phyloP scores from a whole-genome alignment of 768 basidiomycete species.

The Clavaria fumosa region DNA sequence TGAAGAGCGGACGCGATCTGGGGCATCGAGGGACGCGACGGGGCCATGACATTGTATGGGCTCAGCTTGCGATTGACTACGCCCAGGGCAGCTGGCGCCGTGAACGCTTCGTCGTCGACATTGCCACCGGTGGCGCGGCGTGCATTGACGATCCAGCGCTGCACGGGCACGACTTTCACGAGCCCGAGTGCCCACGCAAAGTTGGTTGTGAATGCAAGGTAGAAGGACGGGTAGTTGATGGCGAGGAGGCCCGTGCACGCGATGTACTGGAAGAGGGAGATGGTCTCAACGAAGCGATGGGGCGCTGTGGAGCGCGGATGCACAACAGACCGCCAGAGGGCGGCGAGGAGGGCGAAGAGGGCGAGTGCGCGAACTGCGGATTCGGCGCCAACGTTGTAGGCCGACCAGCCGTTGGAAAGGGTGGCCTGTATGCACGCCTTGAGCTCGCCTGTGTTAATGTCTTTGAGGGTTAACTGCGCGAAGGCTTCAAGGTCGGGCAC shows the following conservation, averaged over 20 bases:
- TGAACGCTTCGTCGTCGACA: constrained; percentile 45
- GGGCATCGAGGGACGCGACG: neutral
- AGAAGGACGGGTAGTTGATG: constrained; percentile 79
- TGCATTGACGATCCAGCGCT: constrained; percentile 68
- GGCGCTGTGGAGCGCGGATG: constrained; percentile 46
- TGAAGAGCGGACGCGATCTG: neutral
- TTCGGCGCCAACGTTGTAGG: constrained; percentile 55
- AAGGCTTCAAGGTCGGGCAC: constrained; percentile 90
- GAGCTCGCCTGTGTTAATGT: constrained; percentile 51
- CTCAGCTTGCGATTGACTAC: constrained; percentile 71
- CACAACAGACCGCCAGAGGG: constrained; percentile 44
- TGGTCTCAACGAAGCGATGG: constrained; percentile 64
- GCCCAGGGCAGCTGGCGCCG: constrained; percentile 45
- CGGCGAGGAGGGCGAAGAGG: constrained; percentile 46
- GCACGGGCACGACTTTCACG: constrained; percentile 43
- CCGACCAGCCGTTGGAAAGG: constrained; percentile 81
- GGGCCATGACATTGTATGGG: constrained; percentile 45
- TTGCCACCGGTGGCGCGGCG: constrained; percentile 70
- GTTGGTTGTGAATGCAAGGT: constrained; percentile 68
- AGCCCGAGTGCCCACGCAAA: constrained; percentile 84
- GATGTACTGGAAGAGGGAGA: constrained; percentile 76
- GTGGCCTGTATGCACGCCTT: constrained; percentile 89
- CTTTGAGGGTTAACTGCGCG: constrained; percentile 60
- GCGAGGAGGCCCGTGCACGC: constrained; percentile 65
- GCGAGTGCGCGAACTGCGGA: constrained; percentile 62